Conservation (phyloP, 2,329 filamentous ascomycete genomes). For the Trichoderma cornu-damae region DNA sequence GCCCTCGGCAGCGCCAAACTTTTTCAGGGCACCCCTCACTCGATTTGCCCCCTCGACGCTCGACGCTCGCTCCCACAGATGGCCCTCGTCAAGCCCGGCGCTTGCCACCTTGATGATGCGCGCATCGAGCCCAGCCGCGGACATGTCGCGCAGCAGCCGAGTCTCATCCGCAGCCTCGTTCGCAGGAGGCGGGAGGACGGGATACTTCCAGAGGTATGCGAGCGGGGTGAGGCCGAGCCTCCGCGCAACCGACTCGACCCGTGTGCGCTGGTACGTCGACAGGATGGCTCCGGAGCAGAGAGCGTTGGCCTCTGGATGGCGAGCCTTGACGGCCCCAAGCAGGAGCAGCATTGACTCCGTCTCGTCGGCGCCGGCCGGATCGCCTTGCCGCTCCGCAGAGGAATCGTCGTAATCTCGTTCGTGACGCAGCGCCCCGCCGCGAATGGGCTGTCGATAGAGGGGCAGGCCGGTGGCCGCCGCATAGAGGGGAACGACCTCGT, state of each 20-base stretch:
- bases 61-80: slow-evolving; percentile 77
- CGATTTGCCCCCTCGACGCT: slow-evolving; percentile 44
- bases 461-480: slow-evolving; percentile 72
- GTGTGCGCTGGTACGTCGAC: slow-evolving; percentile 90
- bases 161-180: slow-evolving; percentile 37
- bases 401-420: slow-evolving; percentile 60
- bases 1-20: slow-evolving; percentile 64
- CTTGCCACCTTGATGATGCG: slow-evolving; percentile 93
- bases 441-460: slow-evolving; percentile 74
- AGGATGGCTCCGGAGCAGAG: slow-evolving; percentile 87
- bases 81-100: slow-evolving; percentile 73
- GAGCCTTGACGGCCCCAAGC: slow-evolving; percentile 58
- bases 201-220: slow-evolving; percentile 90
- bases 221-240: slow-evolving; percentile 77
- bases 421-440: slow-evolving; percentile 64
- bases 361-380: slow-evolving; percentile 56
- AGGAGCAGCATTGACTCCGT: slow-evolving; percentile 81
- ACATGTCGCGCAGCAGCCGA: slow-evolving; percentile 76
- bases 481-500: slow-evolving; percentile 81
- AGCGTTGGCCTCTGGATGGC: slow-evolving; percentile 77
- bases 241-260: slow-evolving; percentile 88
- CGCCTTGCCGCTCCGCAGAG: slow-evolving; percentile 22
- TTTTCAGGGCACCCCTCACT: slow-evolving; percentile 51
- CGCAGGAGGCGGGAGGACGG: slow-evolving; percentile 55
- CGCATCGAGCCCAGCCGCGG: slow-evolving; percentile 70